phyloP scores from a whole-genome alignment of 2,329 filamentous ascomycete species.

The Aspergillus texensis region DNA sequence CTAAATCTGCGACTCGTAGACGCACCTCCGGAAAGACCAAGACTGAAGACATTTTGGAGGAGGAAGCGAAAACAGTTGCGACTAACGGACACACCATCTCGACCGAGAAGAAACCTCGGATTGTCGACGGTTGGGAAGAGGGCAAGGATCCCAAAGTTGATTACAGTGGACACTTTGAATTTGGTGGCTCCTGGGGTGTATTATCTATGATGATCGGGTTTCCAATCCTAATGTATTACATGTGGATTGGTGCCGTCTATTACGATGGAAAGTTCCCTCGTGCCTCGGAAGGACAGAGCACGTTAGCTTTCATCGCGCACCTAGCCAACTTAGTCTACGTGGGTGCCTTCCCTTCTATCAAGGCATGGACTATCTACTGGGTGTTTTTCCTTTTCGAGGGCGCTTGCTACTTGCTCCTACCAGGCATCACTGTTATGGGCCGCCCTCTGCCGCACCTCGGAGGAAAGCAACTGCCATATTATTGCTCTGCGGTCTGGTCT shows the following conservation, averaged over 20 bases:
- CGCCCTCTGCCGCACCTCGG: slow-evolving; percentile 82
- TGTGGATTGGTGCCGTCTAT: slow-evolving; percentile 96
- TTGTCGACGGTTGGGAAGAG: slow-evolving; percentile 46
- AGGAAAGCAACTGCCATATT: slow-evolving; percentile 87
- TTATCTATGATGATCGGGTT: slow-evolving; percentile 87
- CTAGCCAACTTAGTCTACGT: slow-evolving; percentile 74
- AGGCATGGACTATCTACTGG: slow-evolving; percentile 96
- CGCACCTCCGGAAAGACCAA: slow-evolving; percentile 33
- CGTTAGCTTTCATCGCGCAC: slow-evolving; percentile 70
- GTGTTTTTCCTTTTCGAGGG: slow-evolving; percentile 84
- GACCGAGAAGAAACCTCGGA: slow-evolving; percentile 29
- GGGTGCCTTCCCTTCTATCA: slow-evolving; percentile 77
- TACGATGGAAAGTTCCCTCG: slow-evolving; percentile 82
- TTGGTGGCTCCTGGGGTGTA: slow-evolving; percentile 83
- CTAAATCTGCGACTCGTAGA: slow-evolving; percentile 33
- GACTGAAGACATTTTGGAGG: slow-evolving; percentile 29
- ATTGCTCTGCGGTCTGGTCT: slow-evolving; percentile 85
- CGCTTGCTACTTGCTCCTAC: slow-evolving; percentile 79
- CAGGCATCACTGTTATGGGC: slow-evolving; percentile 84
- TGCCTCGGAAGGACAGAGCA: slow-evolving; percentile 66
- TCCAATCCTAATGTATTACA: slow-evolving; percentile 96
- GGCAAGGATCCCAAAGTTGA: slow-evolving; percentile 48
- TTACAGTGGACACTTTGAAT: slow-evolving; percentile 67
- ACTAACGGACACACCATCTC: slow-evolving; percentile 26
- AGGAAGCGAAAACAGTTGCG: slow-evolving; percentile 21